Base-by-base conservation (phyloP, 2,329 filamentous ascomycete genomes). In the Beauveria sp. region DNA sequence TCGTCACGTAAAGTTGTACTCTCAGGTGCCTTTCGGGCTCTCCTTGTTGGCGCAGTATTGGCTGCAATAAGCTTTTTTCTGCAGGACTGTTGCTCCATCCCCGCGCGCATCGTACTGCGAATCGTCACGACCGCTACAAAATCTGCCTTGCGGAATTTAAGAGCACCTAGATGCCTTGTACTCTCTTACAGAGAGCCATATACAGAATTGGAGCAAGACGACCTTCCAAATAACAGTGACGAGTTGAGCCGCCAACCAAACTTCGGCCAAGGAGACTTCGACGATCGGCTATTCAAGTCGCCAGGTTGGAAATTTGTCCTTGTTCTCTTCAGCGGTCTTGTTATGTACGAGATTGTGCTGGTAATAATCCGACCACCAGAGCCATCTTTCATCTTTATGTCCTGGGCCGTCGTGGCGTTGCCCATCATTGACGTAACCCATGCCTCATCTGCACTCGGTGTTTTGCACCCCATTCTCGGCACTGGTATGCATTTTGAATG, bases 391-490 rank as follows among this genome's bases (percentile, higher is more conserved):
- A 68, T 66, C 0, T 74, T 73, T 59, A 65, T 74, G 46, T 74
- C 72, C 0, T 74, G 72, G 72, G 73, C 72, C 0, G 65, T 67
- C 4, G 66, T 67, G 2, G 66, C 73, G 3, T 62, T 74, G 9
- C 72, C 72, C 0, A 69, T 74, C 22, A 63, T 74, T 37, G 72
- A 74, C 53, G 71, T 74, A 48, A 65, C 67, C 14, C 70, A 69
- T 16, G 68, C 70, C 12, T 71, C 72, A 4, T 67, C 71, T 12
- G 67, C 64, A 7, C 64, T 73, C 1, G 70, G 67, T 6, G 63
- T 65, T 28, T 58, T 72, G 2, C 56, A 68, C 1, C 66, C 70
- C 1, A 56, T 63, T 10, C 67, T 65, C 18, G 66, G 68, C n/a
- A 64, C 70, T 14, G 66, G 69, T 1, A 66, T 71, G 20, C 66